Base-by-base conservation (phyloP, 306 rosid genomes). In the Cercis canadensis region DNA sequence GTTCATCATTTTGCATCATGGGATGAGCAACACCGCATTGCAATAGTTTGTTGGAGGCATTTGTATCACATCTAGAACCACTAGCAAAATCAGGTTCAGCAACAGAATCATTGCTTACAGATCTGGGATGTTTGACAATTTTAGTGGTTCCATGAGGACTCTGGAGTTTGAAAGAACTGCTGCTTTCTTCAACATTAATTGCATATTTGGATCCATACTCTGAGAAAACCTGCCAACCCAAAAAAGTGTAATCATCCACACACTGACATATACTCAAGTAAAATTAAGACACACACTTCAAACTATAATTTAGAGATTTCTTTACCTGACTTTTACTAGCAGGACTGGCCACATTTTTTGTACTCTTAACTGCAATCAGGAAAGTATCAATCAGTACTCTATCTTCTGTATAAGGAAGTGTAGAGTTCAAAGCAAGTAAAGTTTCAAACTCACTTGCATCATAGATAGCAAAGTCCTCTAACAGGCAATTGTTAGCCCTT, bases 121-220 rank as follows among this genome's bases (percentile, higher is more conserved):
- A 78, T 74, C 81, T 73, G 49, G 85, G 76, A 69, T 12, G 66
- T 73, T 77, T 78, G 46, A 69, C 65, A 39, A 86, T 62, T 76
- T 73, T 87, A 70, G 78, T 49, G 60, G 64, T 37, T 34, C 69
- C 40, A 63, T 65, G 50, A 68, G 69, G 83, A 87, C 82, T 80
- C 68, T 58, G 63, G 80, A 76, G 55, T 82, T 87, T 87, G 83
- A 86, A 70, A 59, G 98, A 90, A 85, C 89, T 78, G 16, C 89
- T 78, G 78, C 92, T 87, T 81, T 89, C 92, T 83, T 90, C 92
- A 52, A 81, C 71, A 65, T 82, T 62, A 77, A 58, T 45, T 64
- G 82, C 69, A 77, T 45, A 36, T 63, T 87, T 85, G 53, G 86
- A 74, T 75, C 86, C 78, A 57, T 65, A 46, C 47, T 81, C 81